Evolutionary conservation across 2,329 filamentous ascomycete species (phyloP), one percentile per base, ranked within the genome.

Genomic region (Sclerotinia subarctica): DNA sequence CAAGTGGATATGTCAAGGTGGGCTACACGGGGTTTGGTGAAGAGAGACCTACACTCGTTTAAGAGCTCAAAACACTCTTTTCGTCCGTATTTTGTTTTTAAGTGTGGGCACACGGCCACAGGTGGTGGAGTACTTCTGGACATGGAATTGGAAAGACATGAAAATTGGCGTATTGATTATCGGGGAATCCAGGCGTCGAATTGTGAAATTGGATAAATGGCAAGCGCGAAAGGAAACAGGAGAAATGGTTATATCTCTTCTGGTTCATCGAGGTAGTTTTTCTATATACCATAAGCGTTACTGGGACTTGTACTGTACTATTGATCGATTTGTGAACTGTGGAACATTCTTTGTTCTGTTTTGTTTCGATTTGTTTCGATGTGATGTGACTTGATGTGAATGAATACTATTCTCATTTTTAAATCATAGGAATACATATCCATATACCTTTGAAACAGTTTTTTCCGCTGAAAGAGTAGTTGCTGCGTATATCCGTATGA

Each of bases 1-100:
- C 24, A 26, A 29, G 46, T n/a, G 64, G 44, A 24, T 44, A 66
- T 21, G 32, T 58, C 10, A 66, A 66, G 29, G 42, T 59, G n/a
- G 53, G 32, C 24, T 53, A 54, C 44, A n/a, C 35, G n/a, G 60
- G 46, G 5, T 21, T 51, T 2, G 29, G 44, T 38, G 29, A 62
- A 49, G 58, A 49, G 44, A 51, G 8, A 21, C 58, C 29, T 51
- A 38, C 46, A 4, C 46, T 62, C 17, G 46, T 62, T 62, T 62
- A 32, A 51, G 29, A 56, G 19, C 32, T 15, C 7, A 32, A 15
- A 2, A 38, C 46, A 51, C 58, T 62, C 46, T 26, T 62, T 62
- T 62, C 3, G 21, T 26, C 29, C 32, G 29, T 32, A 38, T 24
- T 24, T 62, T 51, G 29, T 11, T 35, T 62, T 49, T 38, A 10